Evolutionary conservation across 1,139 yeast species (phyloP).

Genomic region (Diutina mesorugosa): DNA sequence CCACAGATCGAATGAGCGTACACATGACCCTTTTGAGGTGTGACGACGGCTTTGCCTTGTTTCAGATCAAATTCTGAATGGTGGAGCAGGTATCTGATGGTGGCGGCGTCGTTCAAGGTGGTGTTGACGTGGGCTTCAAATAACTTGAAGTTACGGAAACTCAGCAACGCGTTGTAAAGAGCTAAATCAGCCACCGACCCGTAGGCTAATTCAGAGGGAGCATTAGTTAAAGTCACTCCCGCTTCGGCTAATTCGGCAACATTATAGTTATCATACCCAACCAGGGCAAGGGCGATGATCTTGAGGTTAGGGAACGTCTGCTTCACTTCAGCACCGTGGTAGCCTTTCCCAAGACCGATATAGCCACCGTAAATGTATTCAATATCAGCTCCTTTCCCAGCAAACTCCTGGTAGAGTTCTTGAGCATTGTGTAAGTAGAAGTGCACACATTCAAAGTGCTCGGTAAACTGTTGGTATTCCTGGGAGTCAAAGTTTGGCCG

Average conservation of each 20-base stretch:
- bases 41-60: conserved; percentile 10
- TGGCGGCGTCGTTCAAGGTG: conserved; percentile 24
- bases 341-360: conserved; percentile 44
- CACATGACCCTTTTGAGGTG: conserved; percentile 16
- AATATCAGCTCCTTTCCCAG: conserved; percentile 22
- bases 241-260: conserved; percentile 18
- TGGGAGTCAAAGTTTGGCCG: conserved; percentile 23
- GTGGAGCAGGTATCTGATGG: conserved; percentile 23
- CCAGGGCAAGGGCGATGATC: conserved; percentile 53
- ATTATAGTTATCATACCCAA: conserved; percentile 58
- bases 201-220: conserved; percentile 48
- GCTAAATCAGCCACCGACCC: conserved; percentile 72
- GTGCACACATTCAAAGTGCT: conserved; percentile 29
- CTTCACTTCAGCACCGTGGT: conserved; percentile 31
- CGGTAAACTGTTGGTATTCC: conserved; percentile 22
- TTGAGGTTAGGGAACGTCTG: conserved; percentile 39
- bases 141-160: conserved; percentile 47
- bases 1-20: conserved; percentile 34
- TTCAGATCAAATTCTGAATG: conserved; percentile 8
- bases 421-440: conserved; percentile 25
- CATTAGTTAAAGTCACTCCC: conserved; percentile 47
- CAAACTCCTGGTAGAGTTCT: conserved; percentile 25
- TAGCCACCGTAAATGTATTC: conserved; percentile 56
- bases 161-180: conserved; percentile 41
- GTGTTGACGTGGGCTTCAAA: conserved; percentile 28